These are phyloP conservation scores for Trifolium subterraneum DNA, from an alignment of 306 rosid species.

Conservation along the genomic window DNA sequence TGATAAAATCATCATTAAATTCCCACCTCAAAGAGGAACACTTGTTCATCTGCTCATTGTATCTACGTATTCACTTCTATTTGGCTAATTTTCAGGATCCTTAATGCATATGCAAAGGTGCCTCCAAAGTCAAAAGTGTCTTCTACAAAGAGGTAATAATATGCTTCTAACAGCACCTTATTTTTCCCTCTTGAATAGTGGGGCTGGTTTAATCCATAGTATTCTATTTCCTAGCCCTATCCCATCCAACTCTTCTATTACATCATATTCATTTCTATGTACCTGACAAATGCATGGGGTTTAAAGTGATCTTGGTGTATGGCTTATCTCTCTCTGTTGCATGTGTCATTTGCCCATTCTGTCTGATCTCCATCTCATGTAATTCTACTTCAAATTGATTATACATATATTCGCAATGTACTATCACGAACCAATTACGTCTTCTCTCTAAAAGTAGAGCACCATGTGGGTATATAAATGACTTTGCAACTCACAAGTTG, in stretches of 20 bases:
- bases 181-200: slow-evolving; percentile 21
- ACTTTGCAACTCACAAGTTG: not conserved
- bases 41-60: not conserved
- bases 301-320: slow-evolving; percentile 11
- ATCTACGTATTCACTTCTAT: slow-evolving; percentile 16
- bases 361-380: slow-evolving; percentile 1
- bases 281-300: slow-evolving; percentile 6
- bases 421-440: not conserved
- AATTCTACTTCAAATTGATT: not conserved
- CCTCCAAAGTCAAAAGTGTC: slow-evolving; percentile 63
- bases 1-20: slow-evolving; percentile 12
- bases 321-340: not conserved
- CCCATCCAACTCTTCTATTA: slow-evolving; percentile 1
- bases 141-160: slow-evolving; percentile 62
- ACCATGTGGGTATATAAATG: slow-evolving; percentile 1
- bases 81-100: slow-evolving; percentile 57
- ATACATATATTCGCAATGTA: not conserved
- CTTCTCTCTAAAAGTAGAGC: not conserved
- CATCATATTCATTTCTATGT: slow-evolving; percentile 17
- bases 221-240: not conserved
- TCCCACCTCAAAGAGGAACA: not conserved
- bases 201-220: slow-evolving; percentile 19
- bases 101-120: slow-evolving; percentile 61
- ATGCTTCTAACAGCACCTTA: slow-evolving; percentile 33
- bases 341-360: not conserved